Percentiles rank a stretch among this genome's conserved stretches.
phyloP scores from a whole-genome alignment of 257 asterid genomes.

The Osmanthus fragrans region DNA sequence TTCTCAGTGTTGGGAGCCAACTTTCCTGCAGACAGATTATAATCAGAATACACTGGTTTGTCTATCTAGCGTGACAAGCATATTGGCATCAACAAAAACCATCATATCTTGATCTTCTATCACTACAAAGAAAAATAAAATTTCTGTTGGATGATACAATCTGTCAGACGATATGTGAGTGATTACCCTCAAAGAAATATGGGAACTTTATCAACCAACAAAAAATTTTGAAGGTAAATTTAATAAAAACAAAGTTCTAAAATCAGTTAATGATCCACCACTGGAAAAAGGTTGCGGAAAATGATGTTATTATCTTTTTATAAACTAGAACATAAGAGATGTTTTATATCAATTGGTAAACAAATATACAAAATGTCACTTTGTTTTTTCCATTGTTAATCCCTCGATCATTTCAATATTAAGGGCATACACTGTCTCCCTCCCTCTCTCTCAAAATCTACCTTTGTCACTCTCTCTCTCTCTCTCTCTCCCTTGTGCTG shows the following conservation, averaged over 20 bases:
- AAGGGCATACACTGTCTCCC: not conserved
- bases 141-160: not conserved
- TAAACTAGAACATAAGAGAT: not conserved
- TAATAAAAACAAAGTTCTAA: not conserved
- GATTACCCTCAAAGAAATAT: not conserved
- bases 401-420: not conserved
- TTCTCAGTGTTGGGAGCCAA: conserved; percentile 89
- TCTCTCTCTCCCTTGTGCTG: not conserved
- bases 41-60: conserved; percentile 19
- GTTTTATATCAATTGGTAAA: not conserved
- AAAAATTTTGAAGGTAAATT: not conserved
- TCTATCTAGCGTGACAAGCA: conserved; percentile 10
- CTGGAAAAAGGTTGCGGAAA: not conserved
- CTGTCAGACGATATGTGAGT: not conserved
- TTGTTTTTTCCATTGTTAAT: not conserved
- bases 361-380: not conserved
- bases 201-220: not conserved
- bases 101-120: not conserved
- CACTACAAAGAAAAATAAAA: not conserved
- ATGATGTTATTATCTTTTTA: not conserved
- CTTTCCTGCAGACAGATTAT: conserved; percentile 57
- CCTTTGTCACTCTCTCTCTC: not conserved
- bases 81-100: conserved; percentile 9
- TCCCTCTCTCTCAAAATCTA: no score
- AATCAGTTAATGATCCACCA: not conserved